Evolutionary conservation across 2,329 filamentous ascomycete species (phyloP).

Genomic region (Mycocentrospora acerina): DNA sequence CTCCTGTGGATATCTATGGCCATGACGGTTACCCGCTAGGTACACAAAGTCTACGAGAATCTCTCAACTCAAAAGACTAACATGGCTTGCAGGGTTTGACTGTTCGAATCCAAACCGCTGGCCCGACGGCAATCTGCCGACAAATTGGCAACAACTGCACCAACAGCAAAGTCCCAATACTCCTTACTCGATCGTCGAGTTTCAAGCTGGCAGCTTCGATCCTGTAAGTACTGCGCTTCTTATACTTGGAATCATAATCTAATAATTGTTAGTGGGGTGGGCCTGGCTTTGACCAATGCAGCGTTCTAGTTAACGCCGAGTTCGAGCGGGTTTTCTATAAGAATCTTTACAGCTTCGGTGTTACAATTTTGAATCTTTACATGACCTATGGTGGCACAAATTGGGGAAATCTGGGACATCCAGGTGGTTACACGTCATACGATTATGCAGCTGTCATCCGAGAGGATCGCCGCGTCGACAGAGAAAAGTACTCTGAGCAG

Average conservation of each 20-base stretch:
- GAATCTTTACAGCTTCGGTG: conserved; percentile 67
- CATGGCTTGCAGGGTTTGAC: conserved; percentile 58
- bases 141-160: conserved; percentile 57
- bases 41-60: not conserved
- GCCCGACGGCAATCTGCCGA: conserved; percentile 60
- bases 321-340: conserved; percentile 80
- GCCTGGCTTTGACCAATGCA: conserved; percentile 67
- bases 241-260: no score
- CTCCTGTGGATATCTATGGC: conserved; percentile 65
- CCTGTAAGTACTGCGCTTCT: conserved; percentile 46
- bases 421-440: conserved; percentile 59
- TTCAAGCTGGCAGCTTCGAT: conserved; percentile 72
- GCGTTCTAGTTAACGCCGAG: conserved; percentile 67
- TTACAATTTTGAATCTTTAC: conserved; percentile 71
- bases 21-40: conserved; percentile 64
- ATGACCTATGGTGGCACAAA: conserved; percentile 83
- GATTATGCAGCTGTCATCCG: conserved; percentile 65
- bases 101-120: conserved; percentile 64
- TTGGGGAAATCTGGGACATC: conserved; percentile 69
- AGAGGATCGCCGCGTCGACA: conserved; percentile 66
- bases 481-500: conserved; percentile 78
- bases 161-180: conserved; percentile 63
- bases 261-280: conserved; percentile 62
- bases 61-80: not conserved
- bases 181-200: conserved; percentile 67